Evolutionary conservation across 768 basidiomycete genomes (phyloP).

Genomic region (Phlegmacium glaucopus): DNA sequence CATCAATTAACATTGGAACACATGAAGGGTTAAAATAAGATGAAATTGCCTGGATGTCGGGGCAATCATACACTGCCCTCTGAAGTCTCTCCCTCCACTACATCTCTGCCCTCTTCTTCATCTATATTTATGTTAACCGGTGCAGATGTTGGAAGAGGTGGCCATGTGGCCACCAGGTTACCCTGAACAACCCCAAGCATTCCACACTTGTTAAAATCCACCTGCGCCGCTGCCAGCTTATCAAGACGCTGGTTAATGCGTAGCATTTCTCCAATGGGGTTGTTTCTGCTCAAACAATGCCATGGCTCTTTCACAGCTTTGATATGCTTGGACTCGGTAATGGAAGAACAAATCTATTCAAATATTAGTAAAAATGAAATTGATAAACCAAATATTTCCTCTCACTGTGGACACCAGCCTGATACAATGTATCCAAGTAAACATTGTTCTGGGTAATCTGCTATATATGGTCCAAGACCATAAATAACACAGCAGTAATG

Average conservation of each 20-base stretch:
- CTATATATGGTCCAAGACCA: too few species aligned
- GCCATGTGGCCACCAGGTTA: background rate
- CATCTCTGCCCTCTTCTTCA: background rate
- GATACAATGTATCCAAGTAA: too few species aligned
- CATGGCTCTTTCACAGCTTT: constrained; percentile 32
- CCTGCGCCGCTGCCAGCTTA: constrained; percentile 21
- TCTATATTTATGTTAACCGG: background rate
- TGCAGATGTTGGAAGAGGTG: background rate
- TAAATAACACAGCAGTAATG: too few species aligned
- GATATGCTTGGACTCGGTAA: constrained; percentile 31
- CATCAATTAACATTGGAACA: background rate
- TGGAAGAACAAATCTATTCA: constrained; percentile 23
- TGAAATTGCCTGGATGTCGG: too few species aligned
- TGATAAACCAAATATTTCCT: constrained; percentile 1
- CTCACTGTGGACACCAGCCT: constrained; percentile 29
- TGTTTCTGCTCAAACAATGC: constrained; percentile 23
- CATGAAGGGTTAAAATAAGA: background rate
- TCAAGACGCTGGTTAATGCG: constrained; percentile 23
- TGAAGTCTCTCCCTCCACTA: background rate
- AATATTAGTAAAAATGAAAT: background rate
- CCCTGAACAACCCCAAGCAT: constrained; percentile 1
- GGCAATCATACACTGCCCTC: background rate
- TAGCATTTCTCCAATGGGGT: constrained; percentile 33
- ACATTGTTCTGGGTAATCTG: too few species aligned
- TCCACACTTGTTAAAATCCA: constrained; percentile 8